Evolutionary conservation across 1,139 yeast species (phyloP), one percentile per base, ranked within the genome.

Genomic region (Geotrichum bryndzae): DNA sequence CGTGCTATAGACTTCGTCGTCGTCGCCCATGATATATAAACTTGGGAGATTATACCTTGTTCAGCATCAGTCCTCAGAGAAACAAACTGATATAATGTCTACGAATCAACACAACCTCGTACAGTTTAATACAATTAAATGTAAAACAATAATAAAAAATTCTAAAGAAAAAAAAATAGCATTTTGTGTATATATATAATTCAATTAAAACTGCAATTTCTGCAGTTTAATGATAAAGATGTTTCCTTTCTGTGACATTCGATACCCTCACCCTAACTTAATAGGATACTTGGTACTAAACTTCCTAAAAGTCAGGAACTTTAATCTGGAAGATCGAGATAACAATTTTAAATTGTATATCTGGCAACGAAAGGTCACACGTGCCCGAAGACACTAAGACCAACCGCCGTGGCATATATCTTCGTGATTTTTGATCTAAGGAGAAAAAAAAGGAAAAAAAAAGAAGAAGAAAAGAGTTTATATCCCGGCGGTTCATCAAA

Each of bases 231-330:
- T 18, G 1, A 18, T 51, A 22, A 55, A 53, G 46, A 72, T 74
- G 76, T 75, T 62, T 72, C 77, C 77, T 68, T 74, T 69, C 76
- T 72, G 65, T 74, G 77, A 74, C 78, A 74, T 73, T 70, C 71
- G 64, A 66, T 67, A 69, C 75, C 74, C 70, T 69, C 68, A 66
- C 72, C 67, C 72, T 69, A 70, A 71, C 71, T 70, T 59, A 70
- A 70, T 70, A 69, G 68, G 68, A 68, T 67, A 61, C 66, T 60
- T 66, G 74, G 70, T 69, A 68, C 71, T 64, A 72, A 73, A 74
- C 78, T 75, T 75, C 78, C 78, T 75, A 75, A 69, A 64, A 70
- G 74, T 68, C 71, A 70, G 77, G 78, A 57, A 70, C 55, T 51
- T 51, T 69, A 54, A 53, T 75, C 77, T 75, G 72, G 78, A 73